phyloP scores from a whole-genome alignment of 1,139 yeast species.

The Eremothecium gossypii region DNA sequence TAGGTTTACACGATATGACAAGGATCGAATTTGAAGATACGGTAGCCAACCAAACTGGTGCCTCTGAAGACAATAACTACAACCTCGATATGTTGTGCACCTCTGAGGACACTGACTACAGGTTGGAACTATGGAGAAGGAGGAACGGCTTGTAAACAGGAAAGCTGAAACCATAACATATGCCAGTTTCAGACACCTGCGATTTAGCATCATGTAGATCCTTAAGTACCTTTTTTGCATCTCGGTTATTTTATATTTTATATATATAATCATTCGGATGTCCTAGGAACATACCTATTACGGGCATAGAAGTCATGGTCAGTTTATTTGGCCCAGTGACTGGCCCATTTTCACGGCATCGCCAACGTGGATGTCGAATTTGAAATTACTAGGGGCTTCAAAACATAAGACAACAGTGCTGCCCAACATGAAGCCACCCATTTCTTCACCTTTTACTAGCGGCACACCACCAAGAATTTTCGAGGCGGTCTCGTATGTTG shows the following conservation, averaged over 20 bases:
- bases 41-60: slow-evolving; percentile 3
- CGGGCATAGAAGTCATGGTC: not conserved
- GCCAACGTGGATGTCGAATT: slow-evolving; percentile 61
- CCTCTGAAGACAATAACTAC: slow-evolving; percentile 9
- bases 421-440: slow-evolving; percentile 96
- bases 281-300: no score
- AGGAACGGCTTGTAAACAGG: slow-evolving; percentile 12
- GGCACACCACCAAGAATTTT: slow-evolving; percentile 81
- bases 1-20: slow-evolving; percentile 15
- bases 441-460: slow-evolving; percentile 81
- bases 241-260: not conserved
- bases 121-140: slow-evolving; percentile 23
- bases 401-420: slow-evolving; percentile 92
- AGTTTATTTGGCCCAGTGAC: slow-evolving; percentile 48
- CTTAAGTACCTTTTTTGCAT: not conserved
- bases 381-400: slow-evolving; percentile 81
- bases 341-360: slow-evolving; percentile 83
- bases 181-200: not conserved
- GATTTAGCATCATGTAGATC: not conserved
- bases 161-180: not conserved
- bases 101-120: slow-evolving; percentile 20
- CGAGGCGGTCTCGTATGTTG: slow-evolving; percentile 79
- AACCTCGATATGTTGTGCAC: slow-evolving; percentile 24
- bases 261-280: not conserved
- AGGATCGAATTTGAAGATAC: slow-evolving; percentile 16